Base-by-base conservation (phyloP, 208 protist genomes). In the Trypanosoma rangeli region DNA sequence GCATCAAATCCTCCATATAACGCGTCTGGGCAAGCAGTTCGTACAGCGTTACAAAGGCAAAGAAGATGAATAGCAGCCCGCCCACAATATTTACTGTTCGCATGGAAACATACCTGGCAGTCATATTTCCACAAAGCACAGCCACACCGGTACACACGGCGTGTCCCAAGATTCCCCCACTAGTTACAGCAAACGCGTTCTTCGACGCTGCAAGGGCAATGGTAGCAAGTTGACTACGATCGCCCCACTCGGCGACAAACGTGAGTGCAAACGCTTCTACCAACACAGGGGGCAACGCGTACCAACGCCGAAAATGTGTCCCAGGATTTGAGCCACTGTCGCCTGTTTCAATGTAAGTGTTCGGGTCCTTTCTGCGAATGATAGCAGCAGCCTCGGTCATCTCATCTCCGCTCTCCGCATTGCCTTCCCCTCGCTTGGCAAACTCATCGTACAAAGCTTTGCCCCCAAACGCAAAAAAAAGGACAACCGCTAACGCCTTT, bases 221-320 rank as follows among this genome's bases (percentile, higher is more conserved):
- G 28, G 97, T 99, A 5, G 97, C 91, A 37, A 99, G 90, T 83
- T 99, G 97, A 33, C 94, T 98, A 10, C 97, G 92, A 70, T 99
- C 97, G n/a, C 97, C 97, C 95, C 96, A 98, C 84, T 99, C 97
- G 22, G 97, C 97, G 0, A 99, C 74, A 78, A 99, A 98, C n/a
- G 95, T 98, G 24, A 99, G 82, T 15, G 86, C 93, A 75, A 99
- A 99, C 22, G 93, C 86, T 74, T 98, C 91, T 24, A 97, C 74
- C 44, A 98, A 70, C 1, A 97, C 85, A 0, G 91, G 86, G 56
- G 80, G 83, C 37, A 95, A 67, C 48, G 86, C 50, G 20, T 61
- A 70, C 22, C 78, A 79, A 22, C 87, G 76, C 18, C 74, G 68
- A 13, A 65, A 64, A 18, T 74, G 77, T 0, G 74, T 73, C 0